These are phyloP conservation scores for Eutrema heterophyllum DNA, from an alignment of 345 rosid genomes.

Conservation along the genomic window DNA sequence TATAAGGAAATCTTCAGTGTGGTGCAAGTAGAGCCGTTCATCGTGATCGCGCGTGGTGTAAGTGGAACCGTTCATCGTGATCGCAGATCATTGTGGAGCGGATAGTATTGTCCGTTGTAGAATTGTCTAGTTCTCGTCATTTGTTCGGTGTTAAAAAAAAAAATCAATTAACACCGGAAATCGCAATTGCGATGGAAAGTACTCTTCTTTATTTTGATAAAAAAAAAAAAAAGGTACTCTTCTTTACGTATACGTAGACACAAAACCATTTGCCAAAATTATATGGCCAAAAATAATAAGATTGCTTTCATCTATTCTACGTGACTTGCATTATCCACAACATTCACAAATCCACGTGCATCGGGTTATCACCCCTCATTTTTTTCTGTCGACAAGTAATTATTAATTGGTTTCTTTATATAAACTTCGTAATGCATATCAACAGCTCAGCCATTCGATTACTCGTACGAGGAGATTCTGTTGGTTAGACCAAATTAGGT, in stretches of 20 bases:
- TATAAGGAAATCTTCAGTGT: too few species aligned
- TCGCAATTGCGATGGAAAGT: not conserved
- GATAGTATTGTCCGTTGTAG: too few species aligned
- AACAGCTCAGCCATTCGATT: slow-evolving; percentile 24
- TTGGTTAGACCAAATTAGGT: slow-evolving; percentile 28
- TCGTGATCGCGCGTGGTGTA: too few species aligned
- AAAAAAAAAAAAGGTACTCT: not conserved
- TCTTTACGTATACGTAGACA: slow-evolving; percentile 18
- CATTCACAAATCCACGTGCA: slow-evolving; percentile 25
- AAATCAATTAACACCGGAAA: not conserved
- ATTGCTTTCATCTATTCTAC: not conserved
- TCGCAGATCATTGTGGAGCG: too few species aligned
- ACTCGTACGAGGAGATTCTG: slow-evolving; percentile 21
- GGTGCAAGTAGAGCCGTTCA: too few species aligned
- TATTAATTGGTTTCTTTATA: not conserved
- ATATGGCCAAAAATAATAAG: not conserved
- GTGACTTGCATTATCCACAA: slow-evolving; percentile 14
- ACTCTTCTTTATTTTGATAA: not conserved
- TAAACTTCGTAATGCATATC: not conserved
- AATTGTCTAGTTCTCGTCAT: too few species aligned
- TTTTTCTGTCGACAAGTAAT: not conserved
- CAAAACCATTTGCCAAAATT: not conserved
- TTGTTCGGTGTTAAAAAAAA: too few species aligned
- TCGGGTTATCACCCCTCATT: slow-evolving; percentile 8
- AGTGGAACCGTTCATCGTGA: too few species aligned